Evolutionary conservation across 805 yeast genomes (phyloP), one percentile per base, ranked within the genome.

Genomic region (Metschnikowia hibisci): DNA sequence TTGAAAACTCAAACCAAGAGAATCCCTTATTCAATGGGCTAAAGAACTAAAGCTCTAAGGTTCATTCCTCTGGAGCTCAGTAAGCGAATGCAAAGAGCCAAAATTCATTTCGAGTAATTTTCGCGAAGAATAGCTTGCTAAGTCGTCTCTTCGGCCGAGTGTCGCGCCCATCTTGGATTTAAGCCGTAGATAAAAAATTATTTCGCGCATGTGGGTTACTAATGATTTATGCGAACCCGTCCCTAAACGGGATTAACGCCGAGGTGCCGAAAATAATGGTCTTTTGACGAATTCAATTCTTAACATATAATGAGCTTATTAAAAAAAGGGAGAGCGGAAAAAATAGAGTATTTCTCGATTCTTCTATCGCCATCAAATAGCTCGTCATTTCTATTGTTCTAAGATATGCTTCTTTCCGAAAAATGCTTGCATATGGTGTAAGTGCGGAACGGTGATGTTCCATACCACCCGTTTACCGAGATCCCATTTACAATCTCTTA

Each of bases 401-500:
- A 26, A 27, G 27, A 11, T 16, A 16, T 11, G 18, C 32, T 27
- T 27, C 12, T 27, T 26, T 10, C 39, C 32, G 39, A 35, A 28
- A 35, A 34, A 25, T 26, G 16, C 32, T 35, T 27, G 39, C 39
- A 26, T 35, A n/a, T 23, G 25, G 39, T 27, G 39, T 27, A 20
- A 27, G 27, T 35, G 39, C 39, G 32, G 39, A 35, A 26, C 39
- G 39, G 32, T 35, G 26, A 35, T 35, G 13, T 11, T 27, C 39
- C 39, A 34, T 35, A 20, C 27, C 12, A 27, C 20, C 39, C 39
- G 39, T 26, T 31, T 35, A 31, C 39, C 39, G 39, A 35, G 39
- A 27, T 27, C 39, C 32, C 25, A 10, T 14, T 35, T 16, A 18
- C 26, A 35, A 13, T 12, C n/a, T 35, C 26, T 27, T 31, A 16